Evolutionary conservation across 371 early-diverging fungal species (phyloP).

Genomic region (Lichtheimia ornata): DNA sequence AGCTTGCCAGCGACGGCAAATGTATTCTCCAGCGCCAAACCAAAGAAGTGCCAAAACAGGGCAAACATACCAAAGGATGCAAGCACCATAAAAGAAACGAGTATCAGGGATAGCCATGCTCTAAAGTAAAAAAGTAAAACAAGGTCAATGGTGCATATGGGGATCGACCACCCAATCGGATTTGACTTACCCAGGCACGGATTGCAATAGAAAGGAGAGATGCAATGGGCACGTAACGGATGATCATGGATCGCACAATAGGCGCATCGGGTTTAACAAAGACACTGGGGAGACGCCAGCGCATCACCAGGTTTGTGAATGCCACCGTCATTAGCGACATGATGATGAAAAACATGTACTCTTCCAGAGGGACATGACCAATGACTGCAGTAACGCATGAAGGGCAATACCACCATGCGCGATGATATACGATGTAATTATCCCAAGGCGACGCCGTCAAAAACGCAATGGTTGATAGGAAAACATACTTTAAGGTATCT

Average conservation of each 20-base stretch:
- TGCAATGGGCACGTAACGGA: constrained; percentile 38
- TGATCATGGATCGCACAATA: constrained; percentile 21
- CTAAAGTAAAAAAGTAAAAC: constrained; percentile 17
- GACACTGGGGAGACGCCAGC: constrained; percentile 40
- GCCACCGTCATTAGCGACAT: constrained; percentile 57
- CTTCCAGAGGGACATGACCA: constrained; percentile 66
- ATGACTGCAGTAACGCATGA: constrained; percentile 54
- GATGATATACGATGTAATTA: constrained; percentile 57
- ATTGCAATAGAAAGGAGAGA: constrained; percentile 29
- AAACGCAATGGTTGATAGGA: constrained; percentile 48
- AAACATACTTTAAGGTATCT: constrained; percentile 44
- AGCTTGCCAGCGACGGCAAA: constrained; percentile 34
- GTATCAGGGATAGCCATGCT: constrained; percentile 36
- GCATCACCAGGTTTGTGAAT: constrained; percentile 44
- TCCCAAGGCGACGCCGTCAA: constrained; percentile 67
- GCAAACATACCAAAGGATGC: constrained; percentile 55
- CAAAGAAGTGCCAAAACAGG: constrained; percentile 61
- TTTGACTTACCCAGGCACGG: constrained; percentile 43
- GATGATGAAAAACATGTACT: constrained; percentile 67
- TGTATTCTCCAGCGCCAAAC: constrained; percentile 58
- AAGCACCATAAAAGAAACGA: constrained; percentile 55
- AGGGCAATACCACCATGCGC: constrained; percentile 58
- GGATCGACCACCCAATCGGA: background rate
- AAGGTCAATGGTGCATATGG: background rate
- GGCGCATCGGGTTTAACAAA: constrained; percentile 33